Evolutionary conservation across 2,329 filamentous ascomycete species (phyloP).

Genomic region (Colletotrichum sp.): DNA sequence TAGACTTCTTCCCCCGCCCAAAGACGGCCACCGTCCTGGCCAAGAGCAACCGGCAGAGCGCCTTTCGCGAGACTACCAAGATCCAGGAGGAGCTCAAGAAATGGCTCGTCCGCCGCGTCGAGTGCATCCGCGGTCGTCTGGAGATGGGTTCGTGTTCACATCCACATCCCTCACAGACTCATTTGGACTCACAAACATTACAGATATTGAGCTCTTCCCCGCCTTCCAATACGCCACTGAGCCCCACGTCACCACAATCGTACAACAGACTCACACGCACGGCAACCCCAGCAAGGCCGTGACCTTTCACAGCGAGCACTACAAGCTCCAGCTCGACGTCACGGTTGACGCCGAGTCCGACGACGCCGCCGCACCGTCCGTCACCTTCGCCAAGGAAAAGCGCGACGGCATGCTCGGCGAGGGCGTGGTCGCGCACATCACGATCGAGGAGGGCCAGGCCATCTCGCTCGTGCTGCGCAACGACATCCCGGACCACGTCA

Average conservation of each 20-base stretch:
- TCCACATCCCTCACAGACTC: accelerated
- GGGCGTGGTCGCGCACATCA: conserved; percentile 65
- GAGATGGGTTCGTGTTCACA: conserved; percentile 53
- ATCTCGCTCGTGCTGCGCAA: conserved; percentile 73
- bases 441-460: conserved; percentile 68
- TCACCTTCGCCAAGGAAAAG: conserved; percentile 60
- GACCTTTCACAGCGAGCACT: conserved; percentile 63
- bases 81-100: conserved; percentile 70
- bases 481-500: conserved; percentile 62
- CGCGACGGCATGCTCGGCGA: conserved; percentile 61
- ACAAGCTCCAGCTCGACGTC: conserved; percentile 71
- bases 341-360: conserved; percentile 63
- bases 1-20: conserved; percentile 79
- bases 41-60: conserved; percentile 49
- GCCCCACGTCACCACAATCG: conserved; percentile 63
- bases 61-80: conserved; percentile 56
- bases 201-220: conserved; percentile 73
- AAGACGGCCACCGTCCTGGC: conserved; percentile 60
- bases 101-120: conserved; percentile 73
- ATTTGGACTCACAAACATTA: not conserved
- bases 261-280: conserved; percentile 45
- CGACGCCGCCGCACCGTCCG: conserved; percentile 53
- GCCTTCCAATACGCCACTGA: conserved; percentile 74
- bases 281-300: conserved; percentile 61
- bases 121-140: conserved; percentile 73